A percentile compares a stretch with the other conserved stretches of the same genome.
Conservation (phyloP, 352 stramenopile genomes). For the Phytophthora sp. region DNA sequence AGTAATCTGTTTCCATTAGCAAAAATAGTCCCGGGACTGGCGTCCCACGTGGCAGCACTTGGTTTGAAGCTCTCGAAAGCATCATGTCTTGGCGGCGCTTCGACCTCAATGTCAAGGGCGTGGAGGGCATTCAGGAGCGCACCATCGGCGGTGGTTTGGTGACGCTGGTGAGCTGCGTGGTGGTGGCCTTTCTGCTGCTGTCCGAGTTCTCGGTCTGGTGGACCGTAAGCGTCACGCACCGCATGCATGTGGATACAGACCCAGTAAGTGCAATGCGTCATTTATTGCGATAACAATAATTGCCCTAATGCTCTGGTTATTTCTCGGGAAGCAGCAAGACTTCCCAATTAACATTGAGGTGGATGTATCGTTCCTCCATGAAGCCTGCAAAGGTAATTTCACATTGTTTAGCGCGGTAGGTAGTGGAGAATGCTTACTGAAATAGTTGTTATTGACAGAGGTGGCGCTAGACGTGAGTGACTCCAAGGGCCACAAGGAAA, state of each 20-base stretch:
- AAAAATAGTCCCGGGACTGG: too few relatives aligned
- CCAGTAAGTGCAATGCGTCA: slow-evolving; percentile 51
- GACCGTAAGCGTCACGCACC: slow-evolving; percentile 83
- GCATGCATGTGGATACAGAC: slow-evolving; percentile 88
- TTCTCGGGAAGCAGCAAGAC: slow-evolving; percentile 71
- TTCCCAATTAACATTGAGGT: slow-evolving; percentile 80
- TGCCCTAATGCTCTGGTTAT: slow-evolving; percentile 7
- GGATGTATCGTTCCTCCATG: slow-evolving; percentile 84
- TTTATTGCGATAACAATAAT: slow-evolving; percentile 8
- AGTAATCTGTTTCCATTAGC: too few relatives aligned
- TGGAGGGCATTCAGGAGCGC: slow-evolving; percentile 90
- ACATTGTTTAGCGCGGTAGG: neutral
- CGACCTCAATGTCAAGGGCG: slow-evolving; percentile 89
- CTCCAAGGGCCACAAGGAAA: slow-evolving; percentile 85
- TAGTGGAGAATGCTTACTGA: neutral
- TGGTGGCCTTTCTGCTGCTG: slow-evolving; percentile 77
- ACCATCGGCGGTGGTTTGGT: slow-evolving; percentile 84
- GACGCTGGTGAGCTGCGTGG: slow-evolving; percentile 79
- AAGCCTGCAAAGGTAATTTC: slow-evolving; percentile 66
- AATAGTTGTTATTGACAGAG: slow-evolving; percentile 42
- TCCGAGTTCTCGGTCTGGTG: slow-evolving; percentile 89
- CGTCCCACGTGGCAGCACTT: slow-evolving; percentile 38
- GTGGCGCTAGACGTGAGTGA: slow-evolving; percentile 88
- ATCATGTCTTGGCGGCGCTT: slow-evolving; percentile 77
- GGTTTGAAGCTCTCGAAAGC: slow-evolving; percentile 17